A percentile compares a stretch with the other conserved stretches of the same genome.
These are phyloP conservation scores for Ustilago hordei DNA, from an alignment of 1,284 basidiomycete genomes.

Conservation along the genomic window DNA sequence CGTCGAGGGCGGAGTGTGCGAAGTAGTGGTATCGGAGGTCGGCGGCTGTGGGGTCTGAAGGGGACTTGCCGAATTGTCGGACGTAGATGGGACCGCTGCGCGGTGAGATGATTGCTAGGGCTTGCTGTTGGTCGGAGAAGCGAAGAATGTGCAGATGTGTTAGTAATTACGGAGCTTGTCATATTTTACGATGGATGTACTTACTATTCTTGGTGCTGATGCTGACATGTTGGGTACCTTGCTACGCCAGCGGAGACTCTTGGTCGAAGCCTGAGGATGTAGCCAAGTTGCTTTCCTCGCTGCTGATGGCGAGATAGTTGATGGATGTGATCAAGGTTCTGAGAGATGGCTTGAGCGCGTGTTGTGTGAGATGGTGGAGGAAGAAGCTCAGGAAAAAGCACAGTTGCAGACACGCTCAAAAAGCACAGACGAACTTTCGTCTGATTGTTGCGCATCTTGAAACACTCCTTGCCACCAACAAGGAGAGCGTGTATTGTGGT, in stretches of 20 bases:
- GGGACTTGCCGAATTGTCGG: slow-evolving; percentile 35
- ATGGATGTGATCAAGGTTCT: background rate
- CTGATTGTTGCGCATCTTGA: background rate
- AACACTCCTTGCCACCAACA: background rate
- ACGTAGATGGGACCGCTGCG: slow-evolving; percentile 51
- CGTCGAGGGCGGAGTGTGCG: slow-evolving; percentile 67
- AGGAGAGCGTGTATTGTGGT: background rate
- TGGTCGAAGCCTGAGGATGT: no score
- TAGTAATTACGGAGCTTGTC: background rate
- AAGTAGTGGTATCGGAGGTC: slow-evolving; percentile 66
- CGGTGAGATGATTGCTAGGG: slow-evolving; percentile 53
- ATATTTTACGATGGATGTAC: background rate
- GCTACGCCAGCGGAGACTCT: no score
- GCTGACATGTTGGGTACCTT: slow-evolving; percentile 13
- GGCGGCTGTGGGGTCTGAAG: slow-evolving; percentile 17
- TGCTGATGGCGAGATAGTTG: background rate
- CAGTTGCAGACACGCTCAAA: background rate
- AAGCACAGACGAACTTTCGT: background rate
- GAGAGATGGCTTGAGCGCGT: slow-evolving; percentile 5
- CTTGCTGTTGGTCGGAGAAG: slow-evolving; percentile 30
- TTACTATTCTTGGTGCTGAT: slow-evolving; percentile 28
- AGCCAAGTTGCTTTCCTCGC: no score
- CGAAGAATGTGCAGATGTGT: background rate
- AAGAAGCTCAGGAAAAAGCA: slow-evolving; percentile 10
- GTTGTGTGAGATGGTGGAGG: slow-evolving; percentile 14